Evolutionary conservation across 2,329 filamentous ascomycete genomes (phyloP).

Genomic region (Knufia petricola): DNA sequence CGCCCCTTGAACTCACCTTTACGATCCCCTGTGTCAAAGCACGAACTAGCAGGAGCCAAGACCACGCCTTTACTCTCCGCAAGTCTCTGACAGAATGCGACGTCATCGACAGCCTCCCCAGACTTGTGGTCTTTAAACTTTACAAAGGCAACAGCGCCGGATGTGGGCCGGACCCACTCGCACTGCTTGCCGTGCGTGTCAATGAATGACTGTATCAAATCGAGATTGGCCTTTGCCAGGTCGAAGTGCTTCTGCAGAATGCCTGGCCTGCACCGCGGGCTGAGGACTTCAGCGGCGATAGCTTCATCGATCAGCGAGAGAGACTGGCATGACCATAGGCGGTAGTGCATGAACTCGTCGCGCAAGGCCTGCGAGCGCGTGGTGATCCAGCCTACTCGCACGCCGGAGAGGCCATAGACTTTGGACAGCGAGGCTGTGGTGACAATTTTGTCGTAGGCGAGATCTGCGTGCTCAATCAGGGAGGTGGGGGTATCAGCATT

Average conservation of each 20-base stretch:
- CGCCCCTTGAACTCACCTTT: not conserved
- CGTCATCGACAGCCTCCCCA: constrained; percentile 58
- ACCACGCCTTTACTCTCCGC: constrained; percentile 61
- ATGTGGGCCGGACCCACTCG: constrained; percentile 63
- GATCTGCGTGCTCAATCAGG: constrained; percentile 14
- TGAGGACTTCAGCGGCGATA: constrained; percentile 65
- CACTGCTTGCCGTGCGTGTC: constrained; percentile 50
- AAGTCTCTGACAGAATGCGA: constrained; percentile 59
- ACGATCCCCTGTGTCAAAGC: constrained; percentile 49
- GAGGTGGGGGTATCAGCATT: constrained; percentile 32
- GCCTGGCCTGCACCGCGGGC: constrained; percentile 50
- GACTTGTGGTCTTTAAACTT: constrained; percentile 46
- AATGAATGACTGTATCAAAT: constrained; percentile 54
- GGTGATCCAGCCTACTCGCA: constrained; percentile 75
- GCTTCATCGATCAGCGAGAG: constrained; percentile 72
- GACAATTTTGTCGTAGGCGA: constrained; percentile 58
- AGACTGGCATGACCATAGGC: constrained; percentile 80
- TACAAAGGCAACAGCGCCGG: constrained; percentile 71
- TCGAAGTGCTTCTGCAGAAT: constrained; percentile 54
- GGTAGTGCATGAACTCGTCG: constrained; percentile 51
- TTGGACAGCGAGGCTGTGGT: constrained; percentile 79
- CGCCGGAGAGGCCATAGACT: constrained; percentile 71
- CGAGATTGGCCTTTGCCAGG: constrained; percentile 58
- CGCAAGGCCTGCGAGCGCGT: constrained; percentile 56
- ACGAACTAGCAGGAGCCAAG: constrained; percentile 61